These are phyloP conservation scores for Linnemannia schmuckeri DNA, from an alignment of 192 early-diverging fungal genomes.

Conservation along the genomic window DNA sequence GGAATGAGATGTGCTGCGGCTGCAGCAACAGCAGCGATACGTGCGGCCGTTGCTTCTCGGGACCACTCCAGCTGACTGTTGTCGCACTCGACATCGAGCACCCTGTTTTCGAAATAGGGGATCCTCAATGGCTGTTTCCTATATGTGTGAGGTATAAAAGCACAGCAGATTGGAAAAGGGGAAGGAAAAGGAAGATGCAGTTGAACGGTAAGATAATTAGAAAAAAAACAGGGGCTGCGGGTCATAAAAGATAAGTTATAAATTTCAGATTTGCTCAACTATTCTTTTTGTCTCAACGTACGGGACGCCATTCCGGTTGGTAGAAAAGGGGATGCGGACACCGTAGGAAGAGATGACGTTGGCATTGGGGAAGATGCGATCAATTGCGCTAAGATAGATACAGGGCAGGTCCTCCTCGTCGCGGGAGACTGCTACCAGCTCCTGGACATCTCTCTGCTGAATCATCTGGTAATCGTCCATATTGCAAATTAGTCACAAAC, in stretches of 20 bases:
- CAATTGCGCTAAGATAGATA: slow-evolving; percentile 26
- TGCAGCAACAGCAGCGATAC: slow-evolving; percentile 29
- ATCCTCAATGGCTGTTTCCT: slow-evolving; percentile 49
- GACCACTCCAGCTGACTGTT: slow-evolving; percentile 46
- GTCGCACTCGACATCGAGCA: slow-evolving; percentile 29
- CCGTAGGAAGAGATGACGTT: slow-evolving; percentile 35
- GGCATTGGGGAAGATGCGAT: slow-evolving; percentile 33
- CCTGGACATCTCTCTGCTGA: slow-evolving; percentile 35
- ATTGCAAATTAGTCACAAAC: background rate
- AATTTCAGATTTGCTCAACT: background rate
- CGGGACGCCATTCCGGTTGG: slow-evolving; percentile 4
- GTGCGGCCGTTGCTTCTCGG: slow-evolving; percentile 24
- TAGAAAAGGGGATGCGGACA: slow-evolving; percentile 27
- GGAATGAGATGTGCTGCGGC: slow-evolving; percentile 9
- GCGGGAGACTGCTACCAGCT: slow-evolving; percentile 24
- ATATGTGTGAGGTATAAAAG: background rate
- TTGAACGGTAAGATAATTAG: background rate
- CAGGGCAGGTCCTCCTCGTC: slow-evolving; percentile 49
- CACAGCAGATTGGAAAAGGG: background rate
- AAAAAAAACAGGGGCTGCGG: too few relatives aligned
- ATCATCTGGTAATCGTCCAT: slow-evolving; percentile 45
- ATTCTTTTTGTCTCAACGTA: slow-evolving; percentile 18
- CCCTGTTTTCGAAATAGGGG: slow-evolving; percentile 42
- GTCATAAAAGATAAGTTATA: background rate
- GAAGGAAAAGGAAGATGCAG: too few relatives aligned